phyloP scores from a whole-genome alignment of 139 green algal species.

The Microglena sp. region DNA sequence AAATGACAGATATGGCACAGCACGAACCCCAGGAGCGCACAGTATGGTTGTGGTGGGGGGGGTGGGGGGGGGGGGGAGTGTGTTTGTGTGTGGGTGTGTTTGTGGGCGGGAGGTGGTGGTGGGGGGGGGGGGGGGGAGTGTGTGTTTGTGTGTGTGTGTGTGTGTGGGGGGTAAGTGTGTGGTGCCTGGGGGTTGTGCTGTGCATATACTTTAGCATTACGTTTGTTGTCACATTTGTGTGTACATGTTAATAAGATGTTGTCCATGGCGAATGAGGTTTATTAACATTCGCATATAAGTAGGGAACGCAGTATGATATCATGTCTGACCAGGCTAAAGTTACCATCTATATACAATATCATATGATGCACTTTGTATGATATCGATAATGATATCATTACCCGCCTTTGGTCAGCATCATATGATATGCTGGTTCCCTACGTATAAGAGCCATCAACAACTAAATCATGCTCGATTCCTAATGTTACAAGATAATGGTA shows the following conservation, averaged over 20 bases:
- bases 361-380: too few species aligned
- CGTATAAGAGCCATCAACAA: too few species aligned
- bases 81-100: not conserved
- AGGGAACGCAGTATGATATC: not conserved
- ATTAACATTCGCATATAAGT: not conserved
- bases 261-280: not conserved
- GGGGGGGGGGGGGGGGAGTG: not conserved
- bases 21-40: too few species aligned
- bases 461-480: too few species aligned
- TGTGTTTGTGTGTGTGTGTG: not conserved
- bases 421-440: too few species aligned
- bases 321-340: not conserved
- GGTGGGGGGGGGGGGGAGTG: too few species aligned
- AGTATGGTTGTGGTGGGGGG: not conserved
- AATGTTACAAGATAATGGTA: too few species aligned
- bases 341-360: too few species aligned
- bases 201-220: not conserved
- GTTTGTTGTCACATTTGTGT: not conserved
- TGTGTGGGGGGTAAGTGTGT: not conserved
- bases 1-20: too few species aligned
- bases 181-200: not conserved
- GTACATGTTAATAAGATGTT: not conserved
- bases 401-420: too few species aligned
- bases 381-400: too few species aligned
- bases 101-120: not conserved